Evolutionary conservation across 106 monocot genomes (phyloP).

Genomic region (Allium fistulosum): DNA sequence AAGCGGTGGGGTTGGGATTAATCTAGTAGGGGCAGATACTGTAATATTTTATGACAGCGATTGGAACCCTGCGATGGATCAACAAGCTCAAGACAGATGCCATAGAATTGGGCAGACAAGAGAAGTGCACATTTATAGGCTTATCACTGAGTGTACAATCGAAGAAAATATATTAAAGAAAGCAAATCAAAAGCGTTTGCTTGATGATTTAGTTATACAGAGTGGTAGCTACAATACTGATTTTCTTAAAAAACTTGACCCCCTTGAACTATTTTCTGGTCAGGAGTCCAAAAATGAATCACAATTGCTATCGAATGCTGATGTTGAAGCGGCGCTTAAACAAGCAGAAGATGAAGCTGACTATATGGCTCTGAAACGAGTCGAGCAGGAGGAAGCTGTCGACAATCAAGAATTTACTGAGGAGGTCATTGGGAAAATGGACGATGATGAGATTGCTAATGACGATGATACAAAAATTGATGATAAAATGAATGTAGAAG

Average conservation of each 20-base stretch:
- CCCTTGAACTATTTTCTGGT: constrained; percentile 85
- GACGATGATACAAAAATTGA: constrained; percentile 73
- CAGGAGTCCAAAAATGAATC: constrained; percentile 30
- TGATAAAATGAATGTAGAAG: constrained; percentile 33
- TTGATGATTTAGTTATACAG: constrained; percentile 98
- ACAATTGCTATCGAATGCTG: constrained; percentile 62
- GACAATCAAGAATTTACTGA: constrained; percentile 98
- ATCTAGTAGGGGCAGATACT: constrained; percentile 97
- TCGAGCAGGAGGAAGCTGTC: constrained; percentile 92
- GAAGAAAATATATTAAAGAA: constrained; percentile 98
- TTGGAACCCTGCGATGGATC: constrained; percentile 99
- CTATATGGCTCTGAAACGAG: constrained; percentile 96
- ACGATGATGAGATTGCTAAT: constrained; percentile 84
- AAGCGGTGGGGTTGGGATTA: constrained; percentile 98
- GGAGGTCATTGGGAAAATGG: constrained; percentile 63
- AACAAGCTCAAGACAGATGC: constrained; percentile 99
- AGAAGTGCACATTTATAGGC: constrained; percentile 94
- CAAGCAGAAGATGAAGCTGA: constrained; percentile 98
- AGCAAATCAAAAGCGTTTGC: constrained; percentile 93
- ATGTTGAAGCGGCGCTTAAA: constrained; percentile 95
- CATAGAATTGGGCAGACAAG: constrained; percentile 98
- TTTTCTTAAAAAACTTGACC: constrained; percentile 98
- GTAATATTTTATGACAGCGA: constrained; percentile 99
- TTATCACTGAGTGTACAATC: constrained; percentile 92
- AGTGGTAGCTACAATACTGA: constrained; percentile 98